Percentiles rank a stretch among this genome's conserved stretches.
Conservation (phyloP, 1,284 basidiomycete species). For the Cronartium ribicola region DNA sequence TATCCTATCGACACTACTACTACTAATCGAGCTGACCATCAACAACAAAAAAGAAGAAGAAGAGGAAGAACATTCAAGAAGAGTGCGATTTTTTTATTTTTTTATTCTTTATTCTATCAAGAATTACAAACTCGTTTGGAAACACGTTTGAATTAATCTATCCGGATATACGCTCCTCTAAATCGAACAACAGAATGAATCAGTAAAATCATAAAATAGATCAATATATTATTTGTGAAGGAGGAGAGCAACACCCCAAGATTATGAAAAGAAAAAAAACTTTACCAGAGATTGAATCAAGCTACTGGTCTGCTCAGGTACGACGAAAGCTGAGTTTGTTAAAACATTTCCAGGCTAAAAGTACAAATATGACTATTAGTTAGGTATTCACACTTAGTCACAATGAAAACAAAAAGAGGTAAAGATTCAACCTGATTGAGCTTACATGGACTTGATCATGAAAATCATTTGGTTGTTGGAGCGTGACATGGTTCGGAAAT, state of each 20-base stretch:
- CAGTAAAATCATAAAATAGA: neutral
- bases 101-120: neutral
- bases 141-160: slow-evolving; percentile 4
- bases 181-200: neutral
- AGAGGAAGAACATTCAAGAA: neutral
- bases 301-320: neutral
- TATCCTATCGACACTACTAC: no score
- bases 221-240: neutral
- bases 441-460: neutral
- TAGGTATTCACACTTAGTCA: neutral
- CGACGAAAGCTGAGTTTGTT: neutral
- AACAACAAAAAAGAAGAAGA: neutral
- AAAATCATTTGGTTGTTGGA: slow-evolving; percentile 7
- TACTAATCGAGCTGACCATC: no score
- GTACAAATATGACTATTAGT: neutral
- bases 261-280: neutral
- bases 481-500: neutral
- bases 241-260: neutral
- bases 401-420: neutral
- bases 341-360: neutral
- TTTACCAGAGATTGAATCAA: slow-evolving; percentile 22
- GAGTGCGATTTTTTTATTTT: neutral
- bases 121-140: slow-evolving; percentile 12
- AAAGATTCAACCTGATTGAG: slow-evolving; percentile 2
- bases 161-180: slow-evolving; percentile 29